Conservation (phyloP, 1,284 basidiomycete genomes). For the Pseudozyma hubeiensis region DNA sequence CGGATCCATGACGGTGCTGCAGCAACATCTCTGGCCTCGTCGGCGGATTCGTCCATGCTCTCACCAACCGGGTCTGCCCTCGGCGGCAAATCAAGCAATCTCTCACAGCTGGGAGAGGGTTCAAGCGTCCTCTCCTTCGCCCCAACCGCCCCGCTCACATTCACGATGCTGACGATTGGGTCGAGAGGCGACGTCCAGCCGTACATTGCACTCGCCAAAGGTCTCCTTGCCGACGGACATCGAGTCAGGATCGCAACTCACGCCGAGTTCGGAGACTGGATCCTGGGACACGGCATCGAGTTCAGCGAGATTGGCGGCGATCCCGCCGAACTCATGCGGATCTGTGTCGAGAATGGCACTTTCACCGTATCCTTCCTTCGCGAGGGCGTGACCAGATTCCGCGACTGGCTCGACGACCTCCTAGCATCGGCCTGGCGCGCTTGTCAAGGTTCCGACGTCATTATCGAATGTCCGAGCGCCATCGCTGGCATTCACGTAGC, state of each 20-base stretch:
- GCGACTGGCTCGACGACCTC: constrained; percentile 95
- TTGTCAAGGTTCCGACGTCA: constrained; percentile 90
- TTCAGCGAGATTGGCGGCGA: constrained; percentile 94
- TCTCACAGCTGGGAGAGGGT: constrained; percentile 34
- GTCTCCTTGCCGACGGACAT: constrained; percentile 89
- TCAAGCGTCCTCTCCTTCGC: constrained; percentile 45
- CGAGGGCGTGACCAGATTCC: constrained; percentile 91
- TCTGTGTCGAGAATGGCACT: constrained; percentile 74
- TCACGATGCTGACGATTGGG: constrained; percentile 93
- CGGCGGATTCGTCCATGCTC: constrained; percentile 35
- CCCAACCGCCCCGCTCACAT: constrained; percentile 45
- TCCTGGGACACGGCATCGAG: constrained; percentile 88
- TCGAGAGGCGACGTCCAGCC: constrained; percentile 83
- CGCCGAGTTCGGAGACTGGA: constrained; percentile 92
- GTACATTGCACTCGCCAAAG: constrained; percentile 92
- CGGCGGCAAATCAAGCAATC: constrained; percentile 9
- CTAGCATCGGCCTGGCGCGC: constrained; percentile 93
- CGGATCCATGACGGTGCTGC: constrained; percentile 40
- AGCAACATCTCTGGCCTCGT: constrained; percentile 24
- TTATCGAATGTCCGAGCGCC: constrained; percentile 93
- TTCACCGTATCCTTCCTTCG: constrained; percentile 94
- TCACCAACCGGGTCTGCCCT: constrained; percentile 19
- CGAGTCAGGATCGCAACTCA: constrained; percentile 87
- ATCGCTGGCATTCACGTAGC: constrained; percentile 99
- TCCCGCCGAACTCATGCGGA: constrained; percentile 84